These are phyloP conservation scores for Aspergillus spinulosporus DNA, from an alignment of 2,329 filamentous ascomycete species.

Conservation along the genomic window DNA sequence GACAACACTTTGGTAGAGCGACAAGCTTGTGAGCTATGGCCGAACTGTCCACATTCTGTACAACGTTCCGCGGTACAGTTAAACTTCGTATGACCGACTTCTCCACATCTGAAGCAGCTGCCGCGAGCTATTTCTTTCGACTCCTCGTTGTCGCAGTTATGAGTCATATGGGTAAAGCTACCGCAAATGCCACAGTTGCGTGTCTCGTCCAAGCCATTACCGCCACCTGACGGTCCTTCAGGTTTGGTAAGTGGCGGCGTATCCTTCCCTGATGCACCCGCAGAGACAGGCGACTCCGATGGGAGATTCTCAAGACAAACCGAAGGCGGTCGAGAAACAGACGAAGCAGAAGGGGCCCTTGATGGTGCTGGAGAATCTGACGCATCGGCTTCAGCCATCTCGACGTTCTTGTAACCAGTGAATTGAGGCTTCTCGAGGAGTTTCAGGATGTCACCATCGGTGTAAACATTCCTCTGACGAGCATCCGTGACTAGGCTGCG, in stretches of 20 bases:
- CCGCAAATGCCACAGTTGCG: slow-evolving; percentile 49
- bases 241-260: slow-evolving; percentile 28
- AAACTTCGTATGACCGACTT: slow-evolving; percentile 38
- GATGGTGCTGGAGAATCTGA: slow-evolving; percentile 16
- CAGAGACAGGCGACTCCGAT: slow-evolving; percentile 23
- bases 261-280: slow-evolving; percentile 27
- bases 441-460: slow-evolving; percentile 61
- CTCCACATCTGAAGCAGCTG: slow-evolving; percentile 46
- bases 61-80: slow-evolving; percentile 46
- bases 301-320: slow-evolving; percentile 25
- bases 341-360: slow-evolving; percentile 23
- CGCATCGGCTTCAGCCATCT: slow-evolving; percentile 42
- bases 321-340: slow-evolving; percentile 36
- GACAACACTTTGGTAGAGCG: slow-evolving; percentile 35
- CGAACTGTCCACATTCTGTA: slow-evolving; percentile 46
- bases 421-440: slow-evolving; percentile 58
- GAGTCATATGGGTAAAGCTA: slow-evolving; percentile 46
- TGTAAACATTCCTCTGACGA: slow-evolving; percentile 71
- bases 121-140: slow-evolving; percentile 41
- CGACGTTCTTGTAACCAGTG: slow-evolving; percentile 45
- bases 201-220: slow-evolving; percentile 45
- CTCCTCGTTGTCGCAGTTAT: slow-evolving; percentile 48
- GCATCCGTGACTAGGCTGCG: slow-evolving; percentile 81
- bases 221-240: slow-evolving; percentile 46
- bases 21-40: slow-evolving; percentile 42